Evolutionary conservation across 192 early-diverging fungal genomes (phyloP).

Genomic region (Rhizoclosmatium globosum): DNA sequence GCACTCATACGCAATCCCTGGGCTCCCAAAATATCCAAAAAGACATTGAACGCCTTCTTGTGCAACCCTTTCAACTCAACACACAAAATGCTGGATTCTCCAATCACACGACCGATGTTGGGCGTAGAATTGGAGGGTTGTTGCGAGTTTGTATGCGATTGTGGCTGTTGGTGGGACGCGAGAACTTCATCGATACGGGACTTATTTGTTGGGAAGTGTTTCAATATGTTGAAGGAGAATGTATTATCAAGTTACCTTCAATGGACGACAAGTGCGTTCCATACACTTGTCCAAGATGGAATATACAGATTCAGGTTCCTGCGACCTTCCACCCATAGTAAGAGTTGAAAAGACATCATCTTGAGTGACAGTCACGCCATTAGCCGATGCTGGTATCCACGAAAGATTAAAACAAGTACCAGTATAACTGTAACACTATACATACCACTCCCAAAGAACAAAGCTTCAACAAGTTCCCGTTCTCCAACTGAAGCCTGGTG

Average conservation of each 20-base stretch:
- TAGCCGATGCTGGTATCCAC: background rate
- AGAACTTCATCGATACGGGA: conserved; percentile 82
- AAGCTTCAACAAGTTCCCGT: conserved; percentile 83
- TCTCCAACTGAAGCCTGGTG: conserved; percentile 92
- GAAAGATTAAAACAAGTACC: background rate
- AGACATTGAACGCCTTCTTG: conserved; percentile 60
- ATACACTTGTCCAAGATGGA: conserved; percentile 70
- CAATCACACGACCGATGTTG: conserved; percentile 73
- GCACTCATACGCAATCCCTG: conserved; percentile 55
- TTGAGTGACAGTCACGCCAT: background rate
- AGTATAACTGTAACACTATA: background rate
- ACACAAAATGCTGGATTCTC: conserved; percentile 58
- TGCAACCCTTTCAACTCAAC: conserved; percentile 64
- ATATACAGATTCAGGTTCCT: conserved; percentile 10
- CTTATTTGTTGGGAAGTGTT: conserved; percentile 36
- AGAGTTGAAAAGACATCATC: conserved; percentile 29
- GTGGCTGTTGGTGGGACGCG: conserved; percentile 70
- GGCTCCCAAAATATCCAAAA: conserved; percentile 63
- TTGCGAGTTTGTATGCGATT: conserved; percentile 71
- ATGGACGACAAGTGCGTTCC: conserved; percentile 76
- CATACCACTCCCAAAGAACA: conserved; percentile 53
- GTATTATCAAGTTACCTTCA: conserved; percentile 62
- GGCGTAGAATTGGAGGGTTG: conserved; percentile 81
- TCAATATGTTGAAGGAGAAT: background rate
- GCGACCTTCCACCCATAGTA: conserved; percentile 10